Evolutionary conservation across 2,329 filamentous ascomycete species (phyloP), one percentile per base, ranked within the genome.

Genomic region (Penicillium sp.): DNA sequence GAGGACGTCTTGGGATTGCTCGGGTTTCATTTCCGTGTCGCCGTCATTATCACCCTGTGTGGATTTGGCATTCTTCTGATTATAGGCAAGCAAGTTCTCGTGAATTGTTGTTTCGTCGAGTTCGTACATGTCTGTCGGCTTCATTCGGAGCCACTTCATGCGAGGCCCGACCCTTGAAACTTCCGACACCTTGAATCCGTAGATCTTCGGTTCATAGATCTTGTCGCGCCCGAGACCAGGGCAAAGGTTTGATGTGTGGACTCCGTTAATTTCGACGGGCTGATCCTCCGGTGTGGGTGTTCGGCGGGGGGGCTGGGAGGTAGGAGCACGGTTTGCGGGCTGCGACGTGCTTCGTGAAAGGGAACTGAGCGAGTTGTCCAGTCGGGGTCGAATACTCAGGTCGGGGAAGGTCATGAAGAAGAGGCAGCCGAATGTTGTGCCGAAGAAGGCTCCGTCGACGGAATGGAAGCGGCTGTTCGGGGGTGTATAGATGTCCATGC

Each of bases 371-470:
- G 26, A 53, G 32, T 52, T 64, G 37, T 86, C 86, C 62, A 85
- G 85, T 66, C 88, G 87, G 26, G 86, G 87, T 41, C 79, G 80
- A 53, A 97, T 85, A 63, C 97, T 91, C 68, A 97, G 89, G 69
- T 99, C 94, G 29, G 94, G 93, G 73, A 97, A 99, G 32, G 93
- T 99, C 80, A 99, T 93, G 71, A 99, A 91, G 78, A 99, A 99
- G 53, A 99, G 85, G 39, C 91, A 91, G 55, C 92, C 92, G 71
- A 99, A 99, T 0, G 94, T 99, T 47, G 94, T 93, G 41, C 94
- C 94, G 68, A 99, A 99, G 78, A 97, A 99, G 40, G 94, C 94
- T 46, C 94, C 94, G 63, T 99, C 94, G 27, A 99, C 94, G 2
- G 91, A 93, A 74, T 97, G 94, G 71, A 97, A 99, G 17, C 94